These are phyloP conservation scores for Candida insectalens DNA, from an alignment of 805 yeast genomes.

Conservation along the genomic window DNA sequence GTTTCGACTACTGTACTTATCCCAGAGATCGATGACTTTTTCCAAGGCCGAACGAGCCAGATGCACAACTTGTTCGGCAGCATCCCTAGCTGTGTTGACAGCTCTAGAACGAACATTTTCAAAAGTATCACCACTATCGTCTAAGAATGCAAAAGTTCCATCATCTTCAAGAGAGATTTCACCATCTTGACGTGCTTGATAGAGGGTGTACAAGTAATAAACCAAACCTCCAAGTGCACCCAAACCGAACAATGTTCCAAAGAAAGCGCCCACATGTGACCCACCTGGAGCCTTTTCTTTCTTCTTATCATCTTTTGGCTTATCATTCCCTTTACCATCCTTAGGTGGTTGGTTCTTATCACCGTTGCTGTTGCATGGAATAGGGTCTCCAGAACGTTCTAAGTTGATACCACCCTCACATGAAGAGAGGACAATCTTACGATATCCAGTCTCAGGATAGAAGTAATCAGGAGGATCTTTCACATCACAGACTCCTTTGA, in stretches of 20 bases:
- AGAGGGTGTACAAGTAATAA: conserved; percentile 21
- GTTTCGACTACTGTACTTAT: not conserved
- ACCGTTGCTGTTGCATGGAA: conserved; percentile 91
- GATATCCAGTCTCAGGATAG: conserved; percentile 79
- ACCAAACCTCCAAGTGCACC: conserved; percentile 36
- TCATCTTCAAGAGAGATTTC: conserved; percentile 74
- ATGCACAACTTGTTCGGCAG: not conserved
- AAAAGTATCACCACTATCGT: conserved; percentile 12
- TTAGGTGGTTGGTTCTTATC: conserved; percentile 55
- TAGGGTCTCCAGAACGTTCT: conserved; percentile 42
- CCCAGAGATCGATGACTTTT: not conserved
- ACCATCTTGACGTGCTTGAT: conserved; percentile 48
- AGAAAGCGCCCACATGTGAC: conserved; percentile 34
- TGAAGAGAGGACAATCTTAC: conserved; percentile 71
- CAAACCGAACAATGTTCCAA: conserved; percentile 39
- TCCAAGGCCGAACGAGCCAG: not conserved
- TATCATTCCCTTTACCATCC: conserved; percentile 15
- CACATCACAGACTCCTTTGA: conserved; percentile 44
- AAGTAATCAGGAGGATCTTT: conserved; percentile 55
- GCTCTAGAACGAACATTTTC: not conserved
- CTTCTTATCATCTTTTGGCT: not conserved
- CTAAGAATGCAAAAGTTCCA: conserved; percentile 28
- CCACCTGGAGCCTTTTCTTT: conserved; percentile 30
- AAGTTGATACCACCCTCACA: conserved; percentile 70
- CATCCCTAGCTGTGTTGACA: not conserved